Percentiles rank a stretch among this genome's conserved stretches.
Conservation (phyloP, 306 rosid species). For the Alnus rubra region DNA sequence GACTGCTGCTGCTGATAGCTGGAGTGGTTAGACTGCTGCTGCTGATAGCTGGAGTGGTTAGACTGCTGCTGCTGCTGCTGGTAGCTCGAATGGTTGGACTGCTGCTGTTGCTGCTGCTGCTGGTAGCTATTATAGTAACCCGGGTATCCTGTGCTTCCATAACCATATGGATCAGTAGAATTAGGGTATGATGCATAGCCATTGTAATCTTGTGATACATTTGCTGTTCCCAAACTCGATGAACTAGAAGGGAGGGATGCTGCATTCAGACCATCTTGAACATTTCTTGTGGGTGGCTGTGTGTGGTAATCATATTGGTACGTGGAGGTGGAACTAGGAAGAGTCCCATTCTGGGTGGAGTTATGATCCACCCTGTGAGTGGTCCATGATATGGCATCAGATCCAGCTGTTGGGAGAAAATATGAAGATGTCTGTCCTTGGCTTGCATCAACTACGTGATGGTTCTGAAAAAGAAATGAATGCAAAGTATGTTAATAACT, state of each 20-base stretch:
- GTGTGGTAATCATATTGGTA: constrained; percentile 72
- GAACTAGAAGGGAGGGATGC: constrained; percentile 77
- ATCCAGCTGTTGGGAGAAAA: constrained; percentile 50
- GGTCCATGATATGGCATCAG: constrained; percentile 71
- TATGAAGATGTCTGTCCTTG: constrained; percentile 59
- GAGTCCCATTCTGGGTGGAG: constrained; percentile 65
- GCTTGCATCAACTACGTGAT: constrained; percentile 47
- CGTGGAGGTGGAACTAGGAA: constrained; percentile 56
- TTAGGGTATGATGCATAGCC: constrained; percentile 79
- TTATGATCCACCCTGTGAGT: constrained; percentile 43
- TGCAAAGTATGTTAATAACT: constrained; percentile 1
- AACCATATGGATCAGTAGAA: constrained; percentile 84
- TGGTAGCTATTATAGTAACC: constrained; percentile 83
- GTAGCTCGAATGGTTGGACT: neutral
- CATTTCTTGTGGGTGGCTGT: constrained; percentile 66
- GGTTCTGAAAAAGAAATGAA: constrained; percentile 52
- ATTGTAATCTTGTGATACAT: constrained; percentile 83
- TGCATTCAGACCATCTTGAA: constrained; percentile 61
- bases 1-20: constrained; percentile 85
- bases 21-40: constrained; percentile 51
- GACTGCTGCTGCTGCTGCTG: constrained; percentile 41
- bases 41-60: constrained; percentile 55
- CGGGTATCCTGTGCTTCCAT: constrained; percentile 82
- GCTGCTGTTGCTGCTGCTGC: constrained; percentile 49
- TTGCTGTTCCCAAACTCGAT: constrained; percentile 84